Base-by-base conservation (phyloP, 2,329 filamentous ascomycete genomes). In the Phaeosphaeriaceae sp. region DNA sequence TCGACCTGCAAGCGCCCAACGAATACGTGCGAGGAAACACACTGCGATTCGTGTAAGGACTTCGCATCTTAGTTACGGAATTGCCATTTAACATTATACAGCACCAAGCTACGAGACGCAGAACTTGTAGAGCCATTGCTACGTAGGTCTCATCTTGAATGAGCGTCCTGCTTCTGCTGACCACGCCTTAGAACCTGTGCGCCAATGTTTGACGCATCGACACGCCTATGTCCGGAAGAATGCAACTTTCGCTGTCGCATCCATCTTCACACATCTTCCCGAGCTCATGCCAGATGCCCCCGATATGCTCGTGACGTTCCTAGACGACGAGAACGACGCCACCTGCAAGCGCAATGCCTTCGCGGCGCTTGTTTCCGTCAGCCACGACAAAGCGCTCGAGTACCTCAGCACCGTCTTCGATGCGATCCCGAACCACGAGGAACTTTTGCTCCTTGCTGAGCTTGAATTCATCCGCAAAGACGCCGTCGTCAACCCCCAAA, bases 301-400 rank as follows among this genome's bases (percentile, higher is more conserved):
- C 54, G 95, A 99, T 71, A 88, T 99, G 60, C 90, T 99, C 64
- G 88, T 92, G 57, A 87, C 89, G 19, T 99, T 99, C 84, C 85
- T 99, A 60, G 92, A 94, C 69, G 88, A 89, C 55, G 95, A 99
- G 81, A 96, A 87, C 69, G 95, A 99, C 75, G 88, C 92, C 52
- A 98, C 95, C 26, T 98, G 94, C 88, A 98, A 97, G 86, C 88
- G 95, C 74, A 99, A 99, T 79, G 95, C 94, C 8, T 98, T 99
- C 77, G 93, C 93, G 40, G 94, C 95, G 11, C 85, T 99, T 48
- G 87, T 91, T 65, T 91, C 89, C 69, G 97, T 99, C 73, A 95
- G 92, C 79, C 95, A 98, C 77, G 92, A 97, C 65, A 94, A 94
- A 76, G 94, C 95, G 0, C 83, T 98, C 42, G 86, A 91, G 69